phyloP scores from a whole-genome alignment of 129 eudicot species.

The Chrysanthemum makinoi region DNA sequence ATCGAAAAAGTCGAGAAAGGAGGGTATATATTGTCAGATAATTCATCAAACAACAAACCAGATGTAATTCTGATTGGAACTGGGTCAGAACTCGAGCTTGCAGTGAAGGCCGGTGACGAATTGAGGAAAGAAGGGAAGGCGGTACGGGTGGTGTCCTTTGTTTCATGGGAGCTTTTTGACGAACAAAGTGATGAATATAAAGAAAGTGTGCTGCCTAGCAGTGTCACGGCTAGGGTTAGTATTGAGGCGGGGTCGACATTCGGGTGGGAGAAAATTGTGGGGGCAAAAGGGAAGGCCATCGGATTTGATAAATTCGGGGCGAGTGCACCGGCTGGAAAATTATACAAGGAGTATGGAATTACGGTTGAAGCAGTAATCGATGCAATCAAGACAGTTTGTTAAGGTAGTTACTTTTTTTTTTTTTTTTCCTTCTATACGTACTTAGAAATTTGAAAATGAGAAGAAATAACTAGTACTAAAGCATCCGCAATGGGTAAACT shows the following conservation, averaged over 20 bases:
- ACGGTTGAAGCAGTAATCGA: slow-evolving; percentile 55
- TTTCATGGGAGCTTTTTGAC: slow-evolving; percentile 60
- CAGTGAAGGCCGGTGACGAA: slow-evolving; percentile 51
- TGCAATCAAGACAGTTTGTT: slow-evolving; percentile 44
- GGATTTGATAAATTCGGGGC: slow-evolving; percentile 64
- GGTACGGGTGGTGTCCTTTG: slow-evolving; percentile 57
- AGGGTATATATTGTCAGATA: slow-evolving; percentile 47
- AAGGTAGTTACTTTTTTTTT: not conserved
- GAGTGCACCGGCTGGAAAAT: slow-evolving; percentile 58
- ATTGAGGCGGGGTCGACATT: slow-evolving; percentile 63
- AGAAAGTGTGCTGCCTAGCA: slow-evolving; percentile 51
- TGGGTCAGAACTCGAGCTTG: slow-evolving; percentile 58
- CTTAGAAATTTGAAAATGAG: not conserved
- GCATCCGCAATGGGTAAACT: no score
- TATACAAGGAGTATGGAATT: slow-evolving; percentile 58
- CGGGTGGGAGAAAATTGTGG: slow-evolving; percentile 65
- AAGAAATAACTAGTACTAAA: not conserved
- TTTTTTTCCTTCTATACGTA: not conserved
- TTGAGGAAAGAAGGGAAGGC: slow-evolving; percentile 56
- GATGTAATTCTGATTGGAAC: slow-evolving; percentile 57
- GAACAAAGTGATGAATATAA: slow-evolving; percentile 50
- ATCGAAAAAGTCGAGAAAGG: slow-evolving; percentile 54
- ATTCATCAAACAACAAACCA: slow-evolving; percentile 49
- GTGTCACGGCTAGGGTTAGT: slow-evolving; percentile 52
- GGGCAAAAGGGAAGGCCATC: slow-evolving; percentile 53